Evolutionary conservation across 2,329 filamentous ascomycete species (phyloP).

Genomic region (Zymoseptoria brevis): DNA sequence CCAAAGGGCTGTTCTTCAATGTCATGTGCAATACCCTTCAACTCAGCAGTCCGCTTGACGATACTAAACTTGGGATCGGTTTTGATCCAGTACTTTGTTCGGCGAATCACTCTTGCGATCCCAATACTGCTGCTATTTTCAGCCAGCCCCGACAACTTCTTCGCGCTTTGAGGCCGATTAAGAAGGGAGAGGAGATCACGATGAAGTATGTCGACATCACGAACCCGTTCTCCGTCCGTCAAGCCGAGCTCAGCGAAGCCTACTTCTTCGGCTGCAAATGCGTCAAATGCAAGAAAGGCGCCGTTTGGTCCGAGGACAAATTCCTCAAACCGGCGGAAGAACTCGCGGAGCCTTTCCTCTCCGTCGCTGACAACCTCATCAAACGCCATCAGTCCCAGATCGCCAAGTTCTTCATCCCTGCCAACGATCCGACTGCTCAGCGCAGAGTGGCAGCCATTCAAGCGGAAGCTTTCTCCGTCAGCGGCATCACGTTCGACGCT

Average conservation of each 20-base stretch:
- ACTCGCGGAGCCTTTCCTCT: conserved; percentile 17
- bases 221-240: conserved; percentile 43
- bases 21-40: conserved; percentile 53
- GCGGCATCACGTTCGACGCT: conserved; percentile 17
- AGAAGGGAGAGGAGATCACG: conserved; percentile 49
- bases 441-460: conserved; percentile 19
- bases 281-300: conserved; percentile 39
- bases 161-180: conserved; percentile 46
- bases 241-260: conserved; percentile 43
- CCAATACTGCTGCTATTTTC: conserved; percentile 52
- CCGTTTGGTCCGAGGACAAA: conserved; percentile 34
- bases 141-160: conserved; percentile 45
- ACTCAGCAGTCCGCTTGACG: conserved; percentile 47
- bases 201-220: conserved; percentile 56
- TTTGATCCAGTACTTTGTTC: conserved; percentile 48
- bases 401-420: conserved; percentile 12
- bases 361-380: conserved; percentile 15
- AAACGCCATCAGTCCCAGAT: conserved; percentile 18
- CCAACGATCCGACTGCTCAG: conserved; percentile 13
- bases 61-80: conserved; percentile 49
- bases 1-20: conserved; percentile 16
- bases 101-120: conserved; percentile 56
- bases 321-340: conserved; percentile 30
- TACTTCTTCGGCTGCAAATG: conserved; percentile 56
- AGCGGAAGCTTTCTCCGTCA: conserved; percentile 22